phyloP scores from a whole-genome alignment of 2,329 filamentous ascomycete genomes.

The Alternaria ventricosa region DNA sequence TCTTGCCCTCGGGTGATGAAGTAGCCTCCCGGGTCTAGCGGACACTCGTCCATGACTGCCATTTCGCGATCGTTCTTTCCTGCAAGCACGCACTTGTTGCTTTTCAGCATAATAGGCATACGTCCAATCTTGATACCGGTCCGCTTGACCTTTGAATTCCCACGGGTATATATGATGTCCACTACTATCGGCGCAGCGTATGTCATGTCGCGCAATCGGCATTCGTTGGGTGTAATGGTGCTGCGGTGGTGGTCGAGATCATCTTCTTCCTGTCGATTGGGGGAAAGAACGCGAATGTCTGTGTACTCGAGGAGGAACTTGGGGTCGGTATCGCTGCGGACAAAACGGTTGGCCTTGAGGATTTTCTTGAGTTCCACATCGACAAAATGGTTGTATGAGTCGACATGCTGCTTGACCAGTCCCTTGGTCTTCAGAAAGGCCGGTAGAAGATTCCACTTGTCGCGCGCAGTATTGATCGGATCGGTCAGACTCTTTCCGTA shows the following conservation, averaged over 20 bases:
- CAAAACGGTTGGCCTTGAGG: conserved; percentile 84
- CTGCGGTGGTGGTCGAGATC: conserved; percentile 60
- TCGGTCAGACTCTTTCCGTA: conserved; percentile 71
- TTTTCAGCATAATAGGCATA: conserved; percentile 96
- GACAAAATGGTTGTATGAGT: conserved; percentile 98
- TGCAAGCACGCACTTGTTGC: conserved; percentile 86
- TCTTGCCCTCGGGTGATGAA: conserved; percentile 98
- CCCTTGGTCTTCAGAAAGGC: conserved; percentile 99
- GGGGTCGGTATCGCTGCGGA: conserved; percentile 90
- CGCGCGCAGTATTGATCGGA: conserved; percentile 73
- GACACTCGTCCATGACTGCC: conserved; percentile 93
- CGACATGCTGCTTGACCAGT: conserved; percentile 95
- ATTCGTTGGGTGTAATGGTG: conserved; percentile 89
- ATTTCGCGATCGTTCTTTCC: conserved; percentile 86
- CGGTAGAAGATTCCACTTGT: conserved; percentile 96
- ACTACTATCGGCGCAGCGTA: conserved; percentile 94
- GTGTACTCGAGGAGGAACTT: conserved; percentile 91
- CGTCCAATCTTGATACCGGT: conserved; percentile 81
- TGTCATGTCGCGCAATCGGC: conserved; percentile 94
- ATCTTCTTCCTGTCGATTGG: conserved; percentile 78
- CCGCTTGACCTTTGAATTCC: conserved; percentile 75
- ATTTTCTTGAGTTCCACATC: conserved; percentile 98
- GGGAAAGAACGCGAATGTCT: conserved; percentile 85
- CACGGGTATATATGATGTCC: conserved; percentile 88
- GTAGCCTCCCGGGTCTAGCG: conserved; percentile 94